Evolutionary conservation across 768 basidiomycete species (phyloP).

Genomic region (Candolleomyces efflorescens): DNA sequence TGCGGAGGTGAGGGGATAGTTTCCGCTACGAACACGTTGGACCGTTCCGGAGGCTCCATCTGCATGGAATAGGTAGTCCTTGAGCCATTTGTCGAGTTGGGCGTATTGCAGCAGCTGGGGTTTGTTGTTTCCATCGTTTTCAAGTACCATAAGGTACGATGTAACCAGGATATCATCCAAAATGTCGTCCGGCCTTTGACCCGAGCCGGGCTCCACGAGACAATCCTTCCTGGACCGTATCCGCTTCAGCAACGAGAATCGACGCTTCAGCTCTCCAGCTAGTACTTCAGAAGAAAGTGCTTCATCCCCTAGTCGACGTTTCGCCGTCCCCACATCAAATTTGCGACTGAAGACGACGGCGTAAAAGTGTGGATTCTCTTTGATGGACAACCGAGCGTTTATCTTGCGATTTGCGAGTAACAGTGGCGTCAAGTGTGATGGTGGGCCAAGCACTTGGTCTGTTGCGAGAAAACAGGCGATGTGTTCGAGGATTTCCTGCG

Average conservation of each 20-base stretch:
- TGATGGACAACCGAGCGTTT: slow-evolving; percentile 45
- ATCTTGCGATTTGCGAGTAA: slow-evolving; percentile 46
- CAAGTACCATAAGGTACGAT: slow-evolving; percentile 74
- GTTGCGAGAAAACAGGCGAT: slow-evolving; percentile 67
- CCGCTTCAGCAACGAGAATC: slow-evolving; percentile 54
- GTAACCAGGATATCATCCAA: slow-evolving; percentile 56
- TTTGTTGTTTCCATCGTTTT: slow-evolving; percentile 74
- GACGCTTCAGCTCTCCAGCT: slow-evolving; percentile 59
- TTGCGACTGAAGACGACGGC: slow-evolving; percentile 62
- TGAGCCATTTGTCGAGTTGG: slow-evolving; percentile 57
- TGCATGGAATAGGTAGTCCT: slow-evolving; percentile 61
- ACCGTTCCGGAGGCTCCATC: slow-evolving; percentile 51
- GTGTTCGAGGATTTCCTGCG: slow-evolving; percentile 75
- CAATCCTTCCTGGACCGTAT: slow-evolving; percentile 46
- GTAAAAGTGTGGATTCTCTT: slow-evolving; percentile 64
- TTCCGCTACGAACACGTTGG: slow-evolving; percentile 33
- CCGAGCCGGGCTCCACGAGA: neutral
- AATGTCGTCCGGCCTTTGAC: neutral
- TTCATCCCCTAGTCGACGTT: slow-evolving; percentile 44
- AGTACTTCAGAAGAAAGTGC: slow-evolving; percentile 39
- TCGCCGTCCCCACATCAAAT: slow-evolving; percentile 56
- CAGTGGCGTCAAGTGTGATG: slow-evolving; percentile 52
- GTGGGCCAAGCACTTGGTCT: slow-evolving; percentile 52
- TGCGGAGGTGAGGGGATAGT: slow-evolving; percentile 55
- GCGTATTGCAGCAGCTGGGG: slow-evolving; percentile 69